Conservation (phyloP, 2,329 filamentous ascomycete species). For the Fusarium siculi region DNA sequence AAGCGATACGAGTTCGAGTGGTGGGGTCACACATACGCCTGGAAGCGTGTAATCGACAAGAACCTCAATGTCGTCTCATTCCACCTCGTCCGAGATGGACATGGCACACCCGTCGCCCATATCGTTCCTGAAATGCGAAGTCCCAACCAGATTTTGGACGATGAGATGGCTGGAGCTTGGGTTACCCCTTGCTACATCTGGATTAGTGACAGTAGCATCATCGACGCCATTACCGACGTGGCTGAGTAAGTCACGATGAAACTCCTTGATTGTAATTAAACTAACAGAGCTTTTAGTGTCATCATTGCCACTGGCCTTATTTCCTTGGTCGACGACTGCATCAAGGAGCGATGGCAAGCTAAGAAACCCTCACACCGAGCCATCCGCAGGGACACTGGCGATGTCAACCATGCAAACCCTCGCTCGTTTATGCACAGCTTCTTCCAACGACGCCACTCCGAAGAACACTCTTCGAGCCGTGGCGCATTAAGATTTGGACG, state of each 20-base stretch:
- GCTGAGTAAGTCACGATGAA: constrained; percentile 74
- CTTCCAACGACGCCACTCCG: constrained; percentile 55
- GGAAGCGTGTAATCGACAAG: constrained; percentile 81
- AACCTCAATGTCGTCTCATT: constrained; percentile 77
- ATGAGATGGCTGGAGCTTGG: constrained; percentile 86
- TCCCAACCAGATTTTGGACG: constrained; percentile 74
- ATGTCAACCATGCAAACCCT: constrained; percentile 40
- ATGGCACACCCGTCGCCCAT: constrained; percentile 75
- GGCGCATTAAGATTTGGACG: constrained; percentile 53
- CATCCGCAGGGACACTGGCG: constrained; percentile 40
- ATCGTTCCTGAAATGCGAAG: constrained; percentile 84
- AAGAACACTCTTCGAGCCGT: constrained; percentile 46
- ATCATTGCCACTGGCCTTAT: constrained; percentile 91
- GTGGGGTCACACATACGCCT: constrained; percentile 88
- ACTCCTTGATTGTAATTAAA: constrained; percentile 1
- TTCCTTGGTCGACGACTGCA: constrained; percentile 89
- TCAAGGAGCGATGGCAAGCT: constrained; percentile 78
- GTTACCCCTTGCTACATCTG: constrained; percentile 90
- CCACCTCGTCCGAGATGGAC: constrained; percentile 77
- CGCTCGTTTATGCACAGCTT: constrained; percentile 53
- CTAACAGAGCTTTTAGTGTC: constrained; percentile 67
- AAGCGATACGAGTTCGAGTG: constrained; percentile 93
- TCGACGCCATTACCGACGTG: constrained; percentile 79
- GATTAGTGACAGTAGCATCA: constrained; percentile 79
- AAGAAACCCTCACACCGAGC: constrained; percentile 52